Conservation (phyloP, 2,329 filamentous ascomycete species). For the Trichoderma atroviride region DNA sequence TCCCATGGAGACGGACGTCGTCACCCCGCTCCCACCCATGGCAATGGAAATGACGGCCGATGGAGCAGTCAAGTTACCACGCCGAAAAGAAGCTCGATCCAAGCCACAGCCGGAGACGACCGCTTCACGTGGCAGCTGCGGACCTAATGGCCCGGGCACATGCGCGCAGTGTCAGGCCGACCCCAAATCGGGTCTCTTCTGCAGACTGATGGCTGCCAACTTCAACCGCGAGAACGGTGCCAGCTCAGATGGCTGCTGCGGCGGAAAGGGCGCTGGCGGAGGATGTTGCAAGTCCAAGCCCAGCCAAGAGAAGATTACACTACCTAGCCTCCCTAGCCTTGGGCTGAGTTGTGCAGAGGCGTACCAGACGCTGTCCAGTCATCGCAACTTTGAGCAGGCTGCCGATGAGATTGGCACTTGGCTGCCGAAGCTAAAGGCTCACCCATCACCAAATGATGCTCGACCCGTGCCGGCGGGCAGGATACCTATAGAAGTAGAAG, state of each 20-base stretch:
- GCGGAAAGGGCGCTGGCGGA: conserved; percentile 59
- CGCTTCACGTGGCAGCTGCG: conserved; percentile 49
- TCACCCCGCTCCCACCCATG: conserved; percentile 48
- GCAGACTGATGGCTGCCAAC: conserved; percentile 74
- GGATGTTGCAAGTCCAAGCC: conserved; percentile 63
- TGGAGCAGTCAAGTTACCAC: conserved; percentile 62
- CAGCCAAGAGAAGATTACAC: conserved; percentile 41
- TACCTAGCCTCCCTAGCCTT: conserved; percentile 48
- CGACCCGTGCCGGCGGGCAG: conserved; percentile 44
- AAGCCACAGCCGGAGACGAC: conserved; percentile 33
- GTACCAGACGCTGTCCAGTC: conserved; percentile 76
- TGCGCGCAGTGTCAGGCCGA: conserved; percentile 78
- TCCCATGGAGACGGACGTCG: conserved; percentile 63
- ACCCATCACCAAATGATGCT: conserved; percentile 42
- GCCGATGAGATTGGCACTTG: conserved; percentile 74
- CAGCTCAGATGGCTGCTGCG: conserved; percentile 59
- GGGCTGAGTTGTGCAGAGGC: conserved; percentile 75
- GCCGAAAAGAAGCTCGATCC: conserved; percentile 39
- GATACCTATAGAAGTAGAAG: conserved; percentile 75
- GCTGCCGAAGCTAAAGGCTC: conserved; percentile 72
- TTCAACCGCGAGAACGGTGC: conserved; percentile 49
- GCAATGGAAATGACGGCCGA: conserved; percentile 63
- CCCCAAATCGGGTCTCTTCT: conserved; percentile 80
- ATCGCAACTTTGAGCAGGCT: conserved; percentile 74
- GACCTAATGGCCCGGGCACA: conserved; percentile 73